Evolutionary conservation across 495 filamentous ascomycete genomes (phyloP).

Genomic region (Apodospora peruviana): DNA sequence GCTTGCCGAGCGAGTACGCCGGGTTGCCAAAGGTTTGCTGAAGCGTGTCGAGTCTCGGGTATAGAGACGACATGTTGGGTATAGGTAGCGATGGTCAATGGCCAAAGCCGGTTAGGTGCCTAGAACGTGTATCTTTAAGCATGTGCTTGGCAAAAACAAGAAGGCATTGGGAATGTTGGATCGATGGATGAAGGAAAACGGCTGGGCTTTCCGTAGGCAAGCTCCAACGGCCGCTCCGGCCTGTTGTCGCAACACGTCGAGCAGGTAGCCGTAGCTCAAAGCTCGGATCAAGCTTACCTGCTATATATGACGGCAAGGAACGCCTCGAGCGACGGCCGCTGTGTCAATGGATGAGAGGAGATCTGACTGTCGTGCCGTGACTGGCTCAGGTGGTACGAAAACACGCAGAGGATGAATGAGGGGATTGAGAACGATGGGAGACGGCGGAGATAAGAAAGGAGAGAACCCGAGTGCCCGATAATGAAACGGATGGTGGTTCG

Average conservation of each 20-base stretch:
- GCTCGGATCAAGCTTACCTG: too few species aligned
- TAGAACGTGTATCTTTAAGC: background rate
- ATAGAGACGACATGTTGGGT: slow-evolving; percentile 41
- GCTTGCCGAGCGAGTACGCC: slow-evolving; percentile 9
- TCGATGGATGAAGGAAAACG: too few species aligned
- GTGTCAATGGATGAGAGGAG: background rate
- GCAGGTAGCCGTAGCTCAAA: too few species aligned
- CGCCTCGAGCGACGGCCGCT: background rate
- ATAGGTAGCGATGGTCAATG: too few species aligned
- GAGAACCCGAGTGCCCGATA: background rate
- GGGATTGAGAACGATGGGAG: background rate
- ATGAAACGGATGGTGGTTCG: too few species aligned
- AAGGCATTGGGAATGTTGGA: too few species aligned
- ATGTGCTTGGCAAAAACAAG: too few species aligned
- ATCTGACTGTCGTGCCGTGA: background rate
- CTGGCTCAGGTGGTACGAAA: background rate
- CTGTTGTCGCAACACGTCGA: too few species aligned
- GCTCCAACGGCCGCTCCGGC: too few species aligned
- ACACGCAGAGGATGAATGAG: background rate
- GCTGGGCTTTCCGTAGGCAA: too few species aligned
- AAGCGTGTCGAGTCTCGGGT: slow-evolving; percentile 40
- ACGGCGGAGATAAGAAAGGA: background rate
- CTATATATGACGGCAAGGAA: background rate
- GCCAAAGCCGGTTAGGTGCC: too few species aligned
- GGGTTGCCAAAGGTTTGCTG: slow-evolving; percentile 38